Percentiles rank a stretch among this genome's conserved stretches.
Evolutionary conservation across 2,329 filamentous ascomycete species (phyloP).

Genomic region (Rhynchosporium agropyri): DNA sequence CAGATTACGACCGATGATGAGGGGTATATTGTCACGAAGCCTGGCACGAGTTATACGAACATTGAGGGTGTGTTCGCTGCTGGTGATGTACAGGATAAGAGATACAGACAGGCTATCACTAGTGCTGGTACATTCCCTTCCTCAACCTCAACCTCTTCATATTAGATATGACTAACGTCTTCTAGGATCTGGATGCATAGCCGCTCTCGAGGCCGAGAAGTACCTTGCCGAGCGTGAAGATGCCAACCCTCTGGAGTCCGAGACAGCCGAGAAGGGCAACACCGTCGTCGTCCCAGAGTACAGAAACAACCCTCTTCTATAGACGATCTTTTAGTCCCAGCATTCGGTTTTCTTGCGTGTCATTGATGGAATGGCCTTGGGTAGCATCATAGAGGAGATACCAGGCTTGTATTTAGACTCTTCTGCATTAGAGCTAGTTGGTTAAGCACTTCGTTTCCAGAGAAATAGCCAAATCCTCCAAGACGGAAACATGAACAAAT

Average conservation of each 20-base stretch:
- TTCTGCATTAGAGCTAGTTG: conserved; percentile 1
- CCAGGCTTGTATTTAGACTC: neutral
- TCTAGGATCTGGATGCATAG: conserved; percentile 87
- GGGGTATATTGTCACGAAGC: conserved; percentile 86
- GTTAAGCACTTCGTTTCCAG: neutral
- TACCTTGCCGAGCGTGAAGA: conserved; percentile 70
- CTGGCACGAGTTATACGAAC: conserved; percentile 86
- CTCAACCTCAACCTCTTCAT: neutral
- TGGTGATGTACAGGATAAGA: conserved; percentile 98
- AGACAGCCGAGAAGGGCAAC: conserved; percentile 47
- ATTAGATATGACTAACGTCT: conserved; percentile 30
- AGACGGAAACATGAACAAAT: too few species aligned
- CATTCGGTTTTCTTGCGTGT: conserved; percentile 8
- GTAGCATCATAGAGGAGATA: conserved; percentile 8
- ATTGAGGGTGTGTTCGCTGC: conserved; percentile 93
- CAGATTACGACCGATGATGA: conserved; percentile 88
- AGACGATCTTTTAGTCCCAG: conserved; percentile 29
- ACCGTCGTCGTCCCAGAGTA: conserved; percentile 63
- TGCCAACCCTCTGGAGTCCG: conserved; percentile 44
- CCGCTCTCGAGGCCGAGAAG: conserved; percentile 94
- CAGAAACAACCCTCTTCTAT: conserved; percentile 65
- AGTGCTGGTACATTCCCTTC: conserved; percentile 75
- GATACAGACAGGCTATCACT: conserved; percentile 95
- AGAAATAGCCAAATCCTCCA: conserved; percentile 3
- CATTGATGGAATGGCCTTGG: conserved; percentile 1